Base-by-base conservation (phyloP, 164 flowering plant species). In the Malania oleifera region DNA sequence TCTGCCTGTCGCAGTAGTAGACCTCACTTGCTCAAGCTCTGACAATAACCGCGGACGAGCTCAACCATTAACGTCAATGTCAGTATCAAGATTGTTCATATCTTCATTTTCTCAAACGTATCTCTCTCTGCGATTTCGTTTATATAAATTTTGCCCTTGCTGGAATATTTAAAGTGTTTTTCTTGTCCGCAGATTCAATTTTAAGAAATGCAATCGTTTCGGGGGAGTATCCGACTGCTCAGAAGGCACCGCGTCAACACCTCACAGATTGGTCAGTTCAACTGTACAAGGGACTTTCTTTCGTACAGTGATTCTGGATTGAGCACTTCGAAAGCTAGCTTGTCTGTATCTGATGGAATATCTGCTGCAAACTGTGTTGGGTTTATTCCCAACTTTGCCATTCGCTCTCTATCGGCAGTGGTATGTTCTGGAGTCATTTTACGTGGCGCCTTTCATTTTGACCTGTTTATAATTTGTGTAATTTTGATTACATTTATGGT, bases 171-270 rank as follows among this genome's bases (percentile, higher is more conserved):
- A 13, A 22, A 20, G 26, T 46, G 5, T 22, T 8, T 20, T 46
- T 12, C n/a, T 15, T 46, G 7, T 46, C 1, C 22, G 50, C 26
- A 46, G 50, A 23, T 46, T 46, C 2, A 24, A 0, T 29, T 17
- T 38, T 22, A 14, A 40, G 53, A 63, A 71, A 71, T 71, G 75
- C 71, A 59, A 38, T 71, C 68, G 54, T 34, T 63, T 26, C 62
- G 50, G 17, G 58, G 67, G 20, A 59, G 59, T 37, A 27, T 58
- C 44, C 61, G 61, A 17, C 17, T 41, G 39, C 35, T 41, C 45
- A 37, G 60, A 17, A 46, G 53, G 27, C 59, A 43, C 45, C 24
- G 60, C 11, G 5, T 46, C 22, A 41, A 13, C 31, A 7, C 41
- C 34, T 52, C 52, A 27, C 54, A 44, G 52, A 12, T 31, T 50